phyloP scores from a whole-genome alignment of 352 stramenopile genomes.

The Phytophthora boehmeriae region DNA sequence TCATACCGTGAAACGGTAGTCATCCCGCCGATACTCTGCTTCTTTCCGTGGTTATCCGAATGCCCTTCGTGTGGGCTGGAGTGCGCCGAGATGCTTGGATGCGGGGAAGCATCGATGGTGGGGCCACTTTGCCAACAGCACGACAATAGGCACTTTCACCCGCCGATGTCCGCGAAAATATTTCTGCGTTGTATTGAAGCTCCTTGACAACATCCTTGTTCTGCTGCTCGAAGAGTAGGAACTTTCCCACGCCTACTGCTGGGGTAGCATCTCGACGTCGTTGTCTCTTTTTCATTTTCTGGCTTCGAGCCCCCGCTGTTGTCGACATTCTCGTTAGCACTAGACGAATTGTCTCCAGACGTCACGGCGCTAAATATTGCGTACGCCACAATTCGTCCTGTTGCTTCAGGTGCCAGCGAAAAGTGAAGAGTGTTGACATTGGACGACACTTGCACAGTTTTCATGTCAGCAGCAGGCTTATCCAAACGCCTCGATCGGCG shows the following conservation, averaged over 20 bases:
- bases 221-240: conserved; percentile 89
- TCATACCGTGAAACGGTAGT: conserved; percentile 26
- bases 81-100: conserved; percentile 30
- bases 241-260: conserved; percentile 74
- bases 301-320: conserved; percentile 43
- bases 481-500: conserved; percentile 36
- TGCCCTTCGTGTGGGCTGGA: conserved; percentile 11
- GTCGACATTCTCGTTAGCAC: conserved; percentile 16
- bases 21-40: conserved; percentile 5
- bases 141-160: conserved; percentile 80
- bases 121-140: conserved; percentile 62
- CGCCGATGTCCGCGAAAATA: conserved; percentile 71
- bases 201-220: conserved; percentile 93
- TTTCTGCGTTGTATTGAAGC: conserved; percentile 87
- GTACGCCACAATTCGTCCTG: conserved; percentile 81
- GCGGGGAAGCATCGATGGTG: conserved; percentile 53
- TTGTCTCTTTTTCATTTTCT: conserved; percentile 77
- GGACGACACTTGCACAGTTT: conserved; percentile 35
- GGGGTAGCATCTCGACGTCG: conserved; percentile 74
- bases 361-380: conserved; percentile 69
- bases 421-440: conserved; percentile 80
- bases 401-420: conserved; percentile 81
- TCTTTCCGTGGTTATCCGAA: conserved; percentile 10
- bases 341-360: conserved; percentile 27
- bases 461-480: conserved; percentile 30